These are phyloP conservation scores for Trichoderma lentiforme DNA, from an alignment of 2,329 filamentous ascomycete species.

Conservation along the genomic window DNA sequence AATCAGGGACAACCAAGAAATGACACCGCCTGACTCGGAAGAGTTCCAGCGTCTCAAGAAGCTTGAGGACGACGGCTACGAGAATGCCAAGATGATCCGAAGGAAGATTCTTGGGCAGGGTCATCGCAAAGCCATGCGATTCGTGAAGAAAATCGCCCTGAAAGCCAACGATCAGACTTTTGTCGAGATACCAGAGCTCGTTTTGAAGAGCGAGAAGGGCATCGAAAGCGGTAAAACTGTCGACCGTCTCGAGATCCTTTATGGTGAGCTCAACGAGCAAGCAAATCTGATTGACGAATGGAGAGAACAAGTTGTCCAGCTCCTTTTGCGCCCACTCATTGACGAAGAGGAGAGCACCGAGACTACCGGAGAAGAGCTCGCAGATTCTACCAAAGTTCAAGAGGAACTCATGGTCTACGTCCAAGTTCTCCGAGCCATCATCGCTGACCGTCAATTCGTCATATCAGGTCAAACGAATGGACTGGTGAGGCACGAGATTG, in stretches of 20 bases:
- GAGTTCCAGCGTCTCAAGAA: conserved; percentile 65
- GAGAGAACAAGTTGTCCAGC: conserved; percentile 68
- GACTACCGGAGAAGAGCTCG: conserved; percentile 84
- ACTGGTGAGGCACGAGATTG: conserved; percentile 70
- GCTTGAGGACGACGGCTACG: conserved; percentile 70
- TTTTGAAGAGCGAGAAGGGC: conserved; percentile 55
- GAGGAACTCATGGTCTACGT: conserved; percentile 88
- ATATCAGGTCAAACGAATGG: conserved; percentile 75
- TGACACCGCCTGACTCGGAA: conserved; percentile 64
- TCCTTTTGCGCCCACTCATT: conserved; percentile 71
- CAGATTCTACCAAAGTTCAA: conserved; percentile 80
- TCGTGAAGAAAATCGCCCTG: conserved; percentile 61
- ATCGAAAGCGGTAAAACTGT: conserved; percentile 69
- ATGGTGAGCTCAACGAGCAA: conserved; percentile 67
- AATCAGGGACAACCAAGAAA: conserved; percentile 66
- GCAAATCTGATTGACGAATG: conserved; percentile 68
- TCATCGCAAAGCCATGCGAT: conserved; percentile 34
- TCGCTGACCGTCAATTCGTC: conserved; percentile 74
- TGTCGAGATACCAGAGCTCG: conserved; percentile 57
- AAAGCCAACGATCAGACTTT: conserved; percentile 54
- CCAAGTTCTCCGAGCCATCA: conserved; percentile 67
- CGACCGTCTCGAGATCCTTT: conserved; percentile 64
- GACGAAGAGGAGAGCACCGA: conserved; percentile 75
- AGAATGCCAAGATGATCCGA: conserved; percentile 72
- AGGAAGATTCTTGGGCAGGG: conserved; percentile 69